Evolutionary conservation across 2,329 filamentous ascomycete species (phyloP).

Genomic region (Fusarium floridanum): DNA sequence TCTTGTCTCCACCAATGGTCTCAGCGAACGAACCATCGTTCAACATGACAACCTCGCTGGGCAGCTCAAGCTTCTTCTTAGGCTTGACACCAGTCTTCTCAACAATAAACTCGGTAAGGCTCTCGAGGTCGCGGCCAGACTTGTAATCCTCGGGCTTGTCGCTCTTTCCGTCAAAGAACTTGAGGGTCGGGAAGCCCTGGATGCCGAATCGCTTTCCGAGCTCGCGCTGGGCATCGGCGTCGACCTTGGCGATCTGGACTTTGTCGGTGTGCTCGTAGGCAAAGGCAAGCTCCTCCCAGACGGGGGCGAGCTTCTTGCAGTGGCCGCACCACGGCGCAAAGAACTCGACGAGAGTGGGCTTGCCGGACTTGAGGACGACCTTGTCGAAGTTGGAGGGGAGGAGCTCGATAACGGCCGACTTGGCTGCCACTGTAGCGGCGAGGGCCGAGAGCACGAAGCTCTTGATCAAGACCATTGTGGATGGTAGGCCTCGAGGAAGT

Average conservation of each 20-base stretch:
- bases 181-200: constrained; percentile 95
- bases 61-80: constrained; percentile 79
- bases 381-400: constrained; percentile 92
- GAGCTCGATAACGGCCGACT: constrained; percentile 90
- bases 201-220: constrained; percentile 89
- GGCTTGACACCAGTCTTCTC: constrained; percentile 89
- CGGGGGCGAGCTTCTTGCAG: constrained; percentile 96
- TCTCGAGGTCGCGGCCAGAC: constrained; percentile 88
- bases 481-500: constrained; percentile 25
- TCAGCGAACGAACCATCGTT: constrained; percentile 83
- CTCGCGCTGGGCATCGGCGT: constrained; percentile 88
- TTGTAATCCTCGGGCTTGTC: constrained; percentile 87
- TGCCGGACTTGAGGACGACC: constrained; percentile 89
- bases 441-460: constrained; percentile 70
- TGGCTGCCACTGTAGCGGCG: constrained; percentile 70
- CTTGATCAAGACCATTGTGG: constrained; percentile 69
- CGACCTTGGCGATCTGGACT: constrained; percentile 93
- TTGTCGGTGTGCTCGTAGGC: constrained; percentile 79
- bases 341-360: constrained; percentile 97
- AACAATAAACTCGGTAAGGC: constrained; percentile 81
- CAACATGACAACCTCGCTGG: constrained; percentile 83
- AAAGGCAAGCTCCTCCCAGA: constrained; percentile 90
- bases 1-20: constrained; percentile 84
- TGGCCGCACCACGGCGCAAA: constrained; percentile 99
- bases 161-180: constrained; percentile 97